Conservation (phyloP, 1,284 basidiomycete genomes). For the Dichomitus squalens region DNA sequence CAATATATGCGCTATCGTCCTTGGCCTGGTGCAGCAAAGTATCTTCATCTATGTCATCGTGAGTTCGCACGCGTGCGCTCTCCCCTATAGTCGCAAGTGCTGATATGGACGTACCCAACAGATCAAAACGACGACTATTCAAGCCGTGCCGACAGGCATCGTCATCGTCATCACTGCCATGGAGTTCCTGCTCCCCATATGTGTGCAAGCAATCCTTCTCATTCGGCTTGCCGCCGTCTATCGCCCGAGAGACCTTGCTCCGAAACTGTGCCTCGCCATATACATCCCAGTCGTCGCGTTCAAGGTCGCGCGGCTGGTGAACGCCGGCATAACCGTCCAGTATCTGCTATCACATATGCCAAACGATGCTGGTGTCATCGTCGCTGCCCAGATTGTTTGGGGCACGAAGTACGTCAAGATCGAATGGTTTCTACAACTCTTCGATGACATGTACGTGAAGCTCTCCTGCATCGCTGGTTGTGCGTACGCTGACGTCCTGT, state of each 20-base stretch:
- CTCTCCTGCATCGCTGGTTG: no score
- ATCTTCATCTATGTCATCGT: conserved; percentile 6
- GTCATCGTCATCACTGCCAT: conserved; percentile 2
- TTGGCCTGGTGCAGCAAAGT: conserved; percentile 14
- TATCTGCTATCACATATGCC: neutral
- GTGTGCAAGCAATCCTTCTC: conserved; percentile 28
- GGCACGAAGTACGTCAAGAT: conserved; percentile 12
- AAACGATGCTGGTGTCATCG: neutral
- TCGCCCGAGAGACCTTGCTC: conserved; percentile 6
- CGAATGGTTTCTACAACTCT: conserved; percentile 33
- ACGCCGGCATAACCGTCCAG: neutral
- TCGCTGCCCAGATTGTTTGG: neutral
- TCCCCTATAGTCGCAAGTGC: neutral
- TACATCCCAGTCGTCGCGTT: neutral
- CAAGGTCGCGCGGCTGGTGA: neutral
- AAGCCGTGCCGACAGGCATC: neutral
- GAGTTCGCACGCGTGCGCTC: neutral
- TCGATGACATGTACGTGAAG: conserved; percentile 28
- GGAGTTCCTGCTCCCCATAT: conserved; percentile 17
- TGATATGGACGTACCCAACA: neutral
- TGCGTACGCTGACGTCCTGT: neutral
- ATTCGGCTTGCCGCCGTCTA: conserved; percentile 29
- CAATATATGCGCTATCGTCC: conserved; percentile 25
- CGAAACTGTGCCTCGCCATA: conserved; percentile 2
- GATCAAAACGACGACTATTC: neutral